Evolutionary conservation across 2,329 filamentous ascomycete genomes (phyloP), one percentile per base, ranked within the genome.

Genomic region (Paracorniculantispora psalliotae): DNA sequence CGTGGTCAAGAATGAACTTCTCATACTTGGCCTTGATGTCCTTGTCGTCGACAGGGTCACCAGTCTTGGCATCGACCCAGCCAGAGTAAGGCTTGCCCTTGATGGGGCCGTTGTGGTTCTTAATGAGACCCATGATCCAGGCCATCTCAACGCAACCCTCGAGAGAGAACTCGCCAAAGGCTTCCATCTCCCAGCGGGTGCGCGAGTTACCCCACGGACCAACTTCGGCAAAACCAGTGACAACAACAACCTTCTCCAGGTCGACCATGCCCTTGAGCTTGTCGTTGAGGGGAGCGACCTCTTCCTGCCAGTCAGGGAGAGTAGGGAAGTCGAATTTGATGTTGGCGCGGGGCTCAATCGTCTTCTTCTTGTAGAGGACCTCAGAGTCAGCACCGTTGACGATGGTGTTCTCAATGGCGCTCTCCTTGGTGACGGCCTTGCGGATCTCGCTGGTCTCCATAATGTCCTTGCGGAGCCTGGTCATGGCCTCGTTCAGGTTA

Each of bases 71-170:
- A 70, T 99, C 94, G 61, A 99, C 91, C 92, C 91, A 99, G 67
- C 94, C 94, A 65, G 93, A 91, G 78, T 99, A 97, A 64, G 89
- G 89, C 79, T 96, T 89, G 72, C 94, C 94, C 80, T 99, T 99
- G 73, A 99, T 85, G 33, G 88, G 87, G 19, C 94, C 94, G 67
- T 97, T 97, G 80, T 96, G 91, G 75, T 99, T 96, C 82, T 93
- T 97, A 80, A 99, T 97, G 61, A 97, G 86, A 70, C 94, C 94
- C 93, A 97, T 99, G 75, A 99, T 91, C 94, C 94, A 99, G 33
- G 94, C 92, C 94, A 99, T 99, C 77, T 99, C 94, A 61, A 99
- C 89, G 69, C 94, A 97, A 30, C 94, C 94, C 75, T 99, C 96
- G 15, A 99, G 85, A 9, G 94, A 97, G 79, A 99, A 99, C 70